Base-by-base conservation (phyloP, 192 early-diverging fungal species). In the Chytriomyces confervae region DNA sequence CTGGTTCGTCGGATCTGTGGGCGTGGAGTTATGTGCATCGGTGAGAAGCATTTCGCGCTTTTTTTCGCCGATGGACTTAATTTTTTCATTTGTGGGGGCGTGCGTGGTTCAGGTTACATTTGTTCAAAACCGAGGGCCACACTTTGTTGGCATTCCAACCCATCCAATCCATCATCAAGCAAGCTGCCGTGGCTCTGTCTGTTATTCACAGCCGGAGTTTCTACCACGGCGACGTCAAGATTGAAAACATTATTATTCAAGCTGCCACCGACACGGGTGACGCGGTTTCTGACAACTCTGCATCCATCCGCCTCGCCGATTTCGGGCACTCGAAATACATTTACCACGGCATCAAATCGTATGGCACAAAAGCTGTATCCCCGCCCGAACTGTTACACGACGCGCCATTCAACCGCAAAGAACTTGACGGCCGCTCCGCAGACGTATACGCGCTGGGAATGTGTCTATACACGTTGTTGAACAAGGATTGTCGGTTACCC, bases 161-260 rank as follows among this genome's bases (percentile, higher is more conserved):
- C n/a, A 51, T 73, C 50, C 50, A 51, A 3, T 24, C 16, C 50
- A 76, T 89, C 11, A 87, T 89, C 53, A 24, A 49, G 11, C 88
- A 89, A 50, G 77, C 88, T 20, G 72, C 81, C 13, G 51, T 48
- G 10, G 84, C 83, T 16, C 66, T 89, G 18, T 24, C 23, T 13
- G 68, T 87, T 71, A 70, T 89, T 23, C 82, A 89, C 75, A n/a
- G 72, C 61, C 68, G 79, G 11, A 77, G 82, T 50, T 50, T 89
- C 16, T 83, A 86, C 11, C 88, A 89, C 70, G 77, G 86, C 29
- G 88, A 89, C 61, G 80, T 88, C 74, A 89, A 89, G 77, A 85
- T 90, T 69, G 87, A 90, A 77, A 90, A 90, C 76, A 81, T 90
- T 48, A 71, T 90, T 43, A 18, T 73, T 18, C 49, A 73, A 20